Evolutionary conservation across 139 green algal species (phyloP).

Genomic region (Coelastrella sp.): DNA sequence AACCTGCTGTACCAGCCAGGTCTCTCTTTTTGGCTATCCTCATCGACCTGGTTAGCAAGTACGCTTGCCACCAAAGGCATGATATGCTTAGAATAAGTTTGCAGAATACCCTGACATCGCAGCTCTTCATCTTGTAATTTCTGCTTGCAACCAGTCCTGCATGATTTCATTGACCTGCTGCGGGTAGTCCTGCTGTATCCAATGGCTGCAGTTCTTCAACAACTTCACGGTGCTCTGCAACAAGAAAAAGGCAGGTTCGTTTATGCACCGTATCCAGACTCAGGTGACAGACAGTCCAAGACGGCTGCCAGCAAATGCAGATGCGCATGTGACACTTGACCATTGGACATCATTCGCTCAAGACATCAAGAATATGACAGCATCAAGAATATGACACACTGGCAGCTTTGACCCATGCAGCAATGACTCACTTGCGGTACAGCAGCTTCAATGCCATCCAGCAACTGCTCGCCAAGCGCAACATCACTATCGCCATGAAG

Average conservation of each 20-base stretch:
- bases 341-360: too few relatives aligned
- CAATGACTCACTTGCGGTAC: neutral
- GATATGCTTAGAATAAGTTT: too few relatives aligned
- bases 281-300: too few relatives aligned
- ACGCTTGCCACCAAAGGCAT: too few relatives aligned
- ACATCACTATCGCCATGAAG: slow-evolving; percentile 60
- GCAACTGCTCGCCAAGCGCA: slow-evolving; percentile 48
- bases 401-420: neutral
- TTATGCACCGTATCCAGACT: too few relatives aligned
- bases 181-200: slow-evolving; percentile 65
- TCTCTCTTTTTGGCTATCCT: too few relatives aligned
- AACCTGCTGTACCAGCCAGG: too few relatives aligned
- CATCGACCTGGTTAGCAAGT: too few relatives aligned
- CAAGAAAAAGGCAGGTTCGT: slow-evolving; percentile 7
- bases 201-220: slow-evolving; percentile 71
- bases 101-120: too few relatives aligned
- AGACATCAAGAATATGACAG: neutral
- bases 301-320: slow-evolving; percentile 3
- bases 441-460: slow-evolving; percentile 42
- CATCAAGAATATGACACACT: neutral
- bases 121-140: neutral
- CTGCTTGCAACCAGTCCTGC: slow-evolving; percentile 34
- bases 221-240: slow-evolving; percentile 42
- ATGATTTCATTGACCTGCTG: slow-evolving; percentile 39
- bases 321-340: too few relatives aligned